phyloP scores from a whole-genome alignment of 2,329 filamentous ascomycete species.

The Lecanicillium sp. region DNA sequence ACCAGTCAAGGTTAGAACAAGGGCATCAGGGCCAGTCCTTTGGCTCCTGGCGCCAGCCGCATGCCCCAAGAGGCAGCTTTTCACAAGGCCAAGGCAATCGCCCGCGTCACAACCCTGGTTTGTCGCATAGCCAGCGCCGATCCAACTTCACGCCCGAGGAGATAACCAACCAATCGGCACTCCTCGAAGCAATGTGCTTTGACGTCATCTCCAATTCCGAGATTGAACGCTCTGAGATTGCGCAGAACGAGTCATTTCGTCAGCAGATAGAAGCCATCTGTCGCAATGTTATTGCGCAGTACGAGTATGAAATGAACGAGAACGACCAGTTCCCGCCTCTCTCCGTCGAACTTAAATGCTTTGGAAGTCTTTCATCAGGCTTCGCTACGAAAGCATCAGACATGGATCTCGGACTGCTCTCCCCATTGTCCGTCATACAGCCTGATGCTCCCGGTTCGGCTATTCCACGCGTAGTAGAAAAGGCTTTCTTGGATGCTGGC shows the following conservation, averaged over 20 bases:
- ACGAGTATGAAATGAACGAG: conserved; percentile 37
- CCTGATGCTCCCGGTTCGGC: conserved; percentile 48
- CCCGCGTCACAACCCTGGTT: conserved; percentile 9
- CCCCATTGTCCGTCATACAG: conserved; percentile 48
- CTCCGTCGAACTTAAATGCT: conserved; percentile 64
- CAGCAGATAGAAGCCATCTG: conserved; percentile 57
- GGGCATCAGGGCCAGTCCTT: not conserved
- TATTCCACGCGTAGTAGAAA: conserved; percentile 70
- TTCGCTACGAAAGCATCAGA: conserved; percentile 86
- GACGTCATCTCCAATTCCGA: conserved; percentile 45
- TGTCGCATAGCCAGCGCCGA: conserved; percentile 16
- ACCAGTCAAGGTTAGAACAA: conserved; percentile 1
- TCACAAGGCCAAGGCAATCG: conserved; percentile 1
- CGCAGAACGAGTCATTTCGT: conserved; percentile 66
- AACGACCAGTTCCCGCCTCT: conserved; percentile 39
- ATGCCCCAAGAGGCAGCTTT: not conserved
- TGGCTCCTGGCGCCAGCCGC: not conserved
- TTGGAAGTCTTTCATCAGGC: conserved; percentile 75
- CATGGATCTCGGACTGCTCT: conserved; percentile 78
- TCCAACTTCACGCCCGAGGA: conserved; percentile 35
- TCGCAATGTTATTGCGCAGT: conserved; percentile 45
- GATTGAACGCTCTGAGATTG: conserved; percentile 56
- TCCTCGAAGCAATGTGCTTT: conserved; percentile 42
- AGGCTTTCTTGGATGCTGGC: conserved; percentile 61
- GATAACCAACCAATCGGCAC: conserved; percentile 36